These are phyloP conservation scores for Penicillium sp. DNA, from an alignment of 2,329 filamentous ascomycete genomes.

Conservation along the genomic window DNA sequence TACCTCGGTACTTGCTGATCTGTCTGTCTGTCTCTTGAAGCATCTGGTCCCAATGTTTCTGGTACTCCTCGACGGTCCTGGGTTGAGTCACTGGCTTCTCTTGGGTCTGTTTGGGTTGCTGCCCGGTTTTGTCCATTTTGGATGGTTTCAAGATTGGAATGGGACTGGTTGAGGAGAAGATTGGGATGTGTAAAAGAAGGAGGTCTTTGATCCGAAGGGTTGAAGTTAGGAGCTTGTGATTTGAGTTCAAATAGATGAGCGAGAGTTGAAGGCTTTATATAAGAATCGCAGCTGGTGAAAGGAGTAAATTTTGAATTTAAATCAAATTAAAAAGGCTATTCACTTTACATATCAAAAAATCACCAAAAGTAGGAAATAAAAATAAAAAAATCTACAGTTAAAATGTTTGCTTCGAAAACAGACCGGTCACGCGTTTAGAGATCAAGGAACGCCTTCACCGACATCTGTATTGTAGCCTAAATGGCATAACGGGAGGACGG, in stretches of 20 bases:
- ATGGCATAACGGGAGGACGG: conserved; percentile 7
- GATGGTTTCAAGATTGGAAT: neutral
- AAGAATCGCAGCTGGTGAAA: neutral
- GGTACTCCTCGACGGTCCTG: conserved; percentile 6
- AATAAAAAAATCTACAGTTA: neutral
- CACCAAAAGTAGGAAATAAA: neutral
- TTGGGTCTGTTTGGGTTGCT: conserved; percentile 1
- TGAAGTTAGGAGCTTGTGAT: neutral
- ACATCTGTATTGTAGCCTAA: conserved; percentile 10
- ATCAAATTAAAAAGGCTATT: neutral
- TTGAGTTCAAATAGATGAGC: neutral
- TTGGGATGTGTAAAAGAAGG: neutral
- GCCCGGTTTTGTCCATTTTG: conserved; percentile 7
- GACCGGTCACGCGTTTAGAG: conserved; percentile 18
- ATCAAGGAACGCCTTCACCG: conserved; percentile 9
- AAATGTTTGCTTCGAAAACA: conserved; percentile 21
- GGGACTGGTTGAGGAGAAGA: neutral
- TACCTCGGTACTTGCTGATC: conserved; percentile 11
- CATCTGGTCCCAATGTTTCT: conserved; percentile 11
- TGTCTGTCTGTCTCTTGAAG: conserved; percentile 9
- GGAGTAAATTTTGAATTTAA: no score
- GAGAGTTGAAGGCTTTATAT: conserved; percentile 8
- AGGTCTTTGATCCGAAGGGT: neutral
- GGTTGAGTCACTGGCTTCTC: neutral
- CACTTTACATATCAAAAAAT: neutral